Base-by-base conservation (phyloP, 345 rosid species). In the Corchorus capsularis region DNA sequence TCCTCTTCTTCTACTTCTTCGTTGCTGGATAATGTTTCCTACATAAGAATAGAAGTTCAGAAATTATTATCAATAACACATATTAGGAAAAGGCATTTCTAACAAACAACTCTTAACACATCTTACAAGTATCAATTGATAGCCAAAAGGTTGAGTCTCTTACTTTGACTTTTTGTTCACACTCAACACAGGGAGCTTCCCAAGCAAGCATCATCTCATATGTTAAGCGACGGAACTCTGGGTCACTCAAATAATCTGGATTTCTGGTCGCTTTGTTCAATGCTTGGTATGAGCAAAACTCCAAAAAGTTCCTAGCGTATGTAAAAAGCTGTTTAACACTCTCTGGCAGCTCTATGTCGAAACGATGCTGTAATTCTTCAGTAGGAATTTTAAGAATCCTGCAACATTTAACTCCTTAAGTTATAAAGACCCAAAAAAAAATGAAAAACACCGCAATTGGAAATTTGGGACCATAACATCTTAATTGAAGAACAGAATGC, bases 151-250 rank as follows among this genome's bases (percentile, higher is more conserved):
- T 61, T 54, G 13, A 47, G 54, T 27, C 35, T 60, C 91, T 89
- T 78, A 92, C 98, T 69, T 83, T 87, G 55, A 64, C 78, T 35
- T 76, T 80, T 3, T 69, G 62, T 83, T 86, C 88, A 69, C 72
- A 76, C 46, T 87, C 85, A 37, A 82, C 82, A 67, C 92, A 80
- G 2, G 98, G 96, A 9, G 84, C 63, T 82, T 91, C 99, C 99
- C 99, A 95, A 32, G 99, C 99, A 81, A 93, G 99, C 98, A 95
- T 95, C 98, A 93, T 92, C 67, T 93, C 98, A 75, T 82, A 95
- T n/a, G 88, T 88, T 39, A 95, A 85, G 74, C 84, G 94, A 62
- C 92, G 90, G 59, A 95, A 92, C 17, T 88, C 94, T 32, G 84
- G 83, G 71, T 95, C 92, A 82, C 88, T 85, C 78, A 93, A 75